These are phyloP conservation scores for Capsicum baccatum DNA, from an alignment of 257 asterid species.

Conservation along the genomic window DNA sequence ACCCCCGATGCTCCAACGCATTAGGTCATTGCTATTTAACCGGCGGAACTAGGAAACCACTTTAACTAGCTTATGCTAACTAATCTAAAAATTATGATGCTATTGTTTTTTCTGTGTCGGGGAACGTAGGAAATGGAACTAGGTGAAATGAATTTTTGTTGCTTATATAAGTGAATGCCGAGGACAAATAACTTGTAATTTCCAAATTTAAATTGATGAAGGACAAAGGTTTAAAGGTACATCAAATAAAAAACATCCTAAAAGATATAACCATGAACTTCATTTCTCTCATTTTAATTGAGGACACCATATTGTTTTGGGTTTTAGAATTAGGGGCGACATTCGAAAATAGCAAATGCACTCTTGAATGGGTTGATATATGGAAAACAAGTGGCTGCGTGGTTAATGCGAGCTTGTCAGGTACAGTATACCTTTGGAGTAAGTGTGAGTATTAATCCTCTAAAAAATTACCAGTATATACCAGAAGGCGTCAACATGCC, in stretches of 20 bases:
- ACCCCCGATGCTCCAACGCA: constrained; percentile 46
- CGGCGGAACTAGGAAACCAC: no score
- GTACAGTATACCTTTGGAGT: background rate
- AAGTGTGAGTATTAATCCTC: no score
- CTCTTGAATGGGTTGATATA: background rate
- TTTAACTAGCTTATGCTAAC: no score
- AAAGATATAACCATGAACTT: background rate
- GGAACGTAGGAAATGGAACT: no score
- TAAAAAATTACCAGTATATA: background rate
- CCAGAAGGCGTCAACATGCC: background rate
- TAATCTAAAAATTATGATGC: background rate
- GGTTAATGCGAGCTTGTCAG: background rate
- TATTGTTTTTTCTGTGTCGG: no score
- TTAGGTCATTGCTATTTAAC: no score
- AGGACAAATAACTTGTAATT: no score
- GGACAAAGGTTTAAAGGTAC: no score
- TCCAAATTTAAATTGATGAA: no score
- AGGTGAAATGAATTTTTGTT: no score
- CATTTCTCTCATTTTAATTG: background rate
- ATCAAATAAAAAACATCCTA: no score
- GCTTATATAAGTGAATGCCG: no score
- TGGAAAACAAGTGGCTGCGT: background rate
- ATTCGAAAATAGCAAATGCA: background rate
- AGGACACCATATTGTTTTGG: background rate
- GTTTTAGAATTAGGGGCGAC: background rate